Conservation (phyloP, 805 yeast species). For the Barnettozyma pratensis region DNA sequence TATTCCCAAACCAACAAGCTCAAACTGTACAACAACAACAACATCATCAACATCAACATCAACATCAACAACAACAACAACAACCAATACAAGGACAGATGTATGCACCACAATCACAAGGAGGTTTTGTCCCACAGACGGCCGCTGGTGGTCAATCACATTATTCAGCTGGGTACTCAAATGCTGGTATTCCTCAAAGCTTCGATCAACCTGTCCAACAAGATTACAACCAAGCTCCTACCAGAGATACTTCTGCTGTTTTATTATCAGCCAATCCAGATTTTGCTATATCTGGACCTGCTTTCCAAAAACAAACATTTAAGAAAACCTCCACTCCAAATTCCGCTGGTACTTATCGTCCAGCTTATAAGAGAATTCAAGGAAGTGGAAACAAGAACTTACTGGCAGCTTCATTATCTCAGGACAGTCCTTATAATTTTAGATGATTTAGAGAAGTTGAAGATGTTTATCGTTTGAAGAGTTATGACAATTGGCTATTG, state of each 20-base stretch:
- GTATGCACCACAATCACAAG: slow-evolving; percentile 10
- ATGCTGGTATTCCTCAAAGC: slow-evolving; percentile 1
- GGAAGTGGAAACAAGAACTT: slow-evolving; percentile 25
- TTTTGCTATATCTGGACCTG: slow-evolving; percentile 29
- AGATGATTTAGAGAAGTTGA: slow-evolving; percentile 19
- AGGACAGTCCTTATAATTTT: slow-evolving; percentile 41
- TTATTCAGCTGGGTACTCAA: not conserved
- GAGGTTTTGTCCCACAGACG: not conserved
- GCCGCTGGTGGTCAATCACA: not conserved
- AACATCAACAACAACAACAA: slow-evolving; percentile 8
- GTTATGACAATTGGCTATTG: not conserved
- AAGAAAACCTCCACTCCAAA: slow-evolving; percentile 9
- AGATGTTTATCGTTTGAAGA: not conserved
- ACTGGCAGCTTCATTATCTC: slow-evolving; percentile 36
- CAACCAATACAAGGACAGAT: slow-evolving; percentile 2
- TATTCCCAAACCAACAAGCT: slow-evolving; percentile 17
- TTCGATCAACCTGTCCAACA: not conserved
- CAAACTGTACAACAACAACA: slow-evolving; percentile 2
- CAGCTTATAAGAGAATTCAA: slow-evolving; percentile 35
- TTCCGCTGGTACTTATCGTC: slow-evolving; percentile 26
- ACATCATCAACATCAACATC: slow-evolving; percentile 11
- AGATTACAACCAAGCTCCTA: slow-evolving; percentile 1
- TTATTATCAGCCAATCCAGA: slow-evolving; percentile 46
- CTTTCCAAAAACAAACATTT: slow-evolving; percentile 9
- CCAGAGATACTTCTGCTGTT: slow-evolving; percentile 32